phyloP scores from a whole-genome alignment of 1,139 yeast genomes.

The Blastobotrys malaysiensis region DNA sequence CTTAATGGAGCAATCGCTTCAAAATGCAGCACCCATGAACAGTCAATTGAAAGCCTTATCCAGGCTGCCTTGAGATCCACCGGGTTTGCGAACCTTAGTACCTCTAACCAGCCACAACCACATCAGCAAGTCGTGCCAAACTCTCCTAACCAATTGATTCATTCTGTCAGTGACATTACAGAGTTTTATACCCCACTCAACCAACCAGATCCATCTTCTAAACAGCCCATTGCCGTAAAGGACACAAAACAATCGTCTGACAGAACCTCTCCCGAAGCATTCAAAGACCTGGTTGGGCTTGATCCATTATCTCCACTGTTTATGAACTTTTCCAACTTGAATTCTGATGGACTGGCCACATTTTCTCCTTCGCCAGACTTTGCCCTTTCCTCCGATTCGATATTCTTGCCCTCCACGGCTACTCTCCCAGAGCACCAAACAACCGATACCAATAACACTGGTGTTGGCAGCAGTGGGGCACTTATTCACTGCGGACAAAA shows the following conservation, averaged over 20 bases:
- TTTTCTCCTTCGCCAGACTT: not conserved
- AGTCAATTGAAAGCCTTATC: conserved; percentile 10
- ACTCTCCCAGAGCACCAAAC: not conserved
- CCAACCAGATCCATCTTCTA: too few species aligned
- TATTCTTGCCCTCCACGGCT: not conserved
- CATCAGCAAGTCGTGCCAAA: not conserved
- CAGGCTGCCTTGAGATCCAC: conserved; percentile 9
- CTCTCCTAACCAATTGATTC: not conserved
- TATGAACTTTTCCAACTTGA: not conserved
- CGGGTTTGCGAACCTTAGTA: not conserved
- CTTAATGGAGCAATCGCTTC: not conserved
- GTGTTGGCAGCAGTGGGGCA: too few species aligned
- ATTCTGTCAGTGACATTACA: too few species aligned
- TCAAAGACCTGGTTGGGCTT: not conserved
- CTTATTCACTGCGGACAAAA: not conserved
- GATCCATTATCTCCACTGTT: not conserved
- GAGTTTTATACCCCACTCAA: too few species aligned
- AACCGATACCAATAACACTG: not conserved
- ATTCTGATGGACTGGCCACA: not conserved
- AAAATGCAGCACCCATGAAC: conserved; percentile 2
- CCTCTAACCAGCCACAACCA: too few species aligned
- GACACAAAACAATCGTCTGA: too few species aligned
- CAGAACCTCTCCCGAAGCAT: too few species aligned
- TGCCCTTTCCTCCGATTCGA: not conserved
- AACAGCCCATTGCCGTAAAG: too few species aligned